Evolutionary conservation across 495 filamentous ascomycete species (phyloP).

Genomic region (Schizothecium vesticola): DNA sequence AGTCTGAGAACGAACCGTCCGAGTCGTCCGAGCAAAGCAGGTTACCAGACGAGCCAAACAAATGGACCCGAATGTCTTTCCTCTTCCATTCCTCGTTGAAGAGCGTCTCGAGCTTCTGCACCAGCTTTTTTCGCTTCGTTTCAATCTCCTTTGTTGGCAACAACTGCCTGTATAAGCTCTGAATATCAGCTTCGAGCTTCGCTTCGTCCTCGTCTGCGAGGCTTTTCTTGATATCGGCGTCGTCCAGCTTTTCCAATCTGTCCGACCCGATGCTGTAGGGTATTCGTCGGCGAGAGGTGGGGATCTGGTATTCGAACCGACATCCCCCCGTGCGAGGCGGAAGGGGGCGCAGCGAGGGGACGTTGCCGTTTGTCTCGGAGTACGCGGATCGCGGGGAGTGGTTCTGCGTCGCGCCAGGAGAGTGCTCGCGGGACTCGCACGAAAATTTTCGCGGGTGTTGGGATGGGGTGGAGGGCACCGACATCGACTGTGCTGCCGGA

Average conservation of each 20-base stretch:
- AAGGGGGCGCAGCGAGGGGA: slow-evolving; percentile 58
- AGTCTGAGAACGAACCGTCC: slow-evolving; percentile 76
- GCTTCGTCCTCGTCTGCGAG: slow-evolving; percentile 70
- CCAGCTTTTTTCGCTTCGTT: slow-evolving; percentile 63
- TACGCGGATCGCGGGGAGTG: slow-evolving; percentile 87
- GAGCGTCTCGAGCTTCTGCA: slow-evolving; percentile 78
- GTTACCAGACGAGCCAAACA: slow-evolving; percentile 97
- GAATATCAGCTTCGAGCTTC: slow-evolving; percentile 74
- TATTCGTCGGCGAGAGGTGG: slow-evolving; percentile 60
- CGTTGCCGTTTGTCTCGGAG: slow-evolving; percentile 73
- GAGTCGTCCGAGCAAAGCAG: slow-evolving; percentile 93
- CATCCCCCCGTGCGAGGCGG: slow-evolving; percentile 54
- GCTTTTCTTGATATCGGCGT: slow-evolving; percentile 56
- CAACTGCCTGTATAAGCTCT: slow-evolving; percentile 76
- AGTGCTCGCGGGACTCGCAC: slow-evolving; percentile 79
- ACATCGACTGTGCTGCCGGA: slow-evolving; percentile 68
- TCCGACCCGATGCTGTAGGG: slow-evolving; percentile 86
- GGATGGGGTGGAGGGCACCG: slow-evolving; percentile 89
- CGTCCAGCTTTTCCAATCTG: slow-evolving; percentile 60
- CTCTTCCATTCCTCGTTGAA: slow-evolving; percentile 90
- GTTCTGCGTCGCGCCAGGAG: slow-evolving; percentile 65
- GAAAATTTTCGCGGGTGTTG: slow-evolving; percentile 81
- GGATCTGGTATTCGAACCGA: slow-evolving; percentile 66
- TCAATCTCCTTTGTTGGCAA: slow-evolving; percentile 78
- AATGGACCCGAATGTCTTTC: slow-evolving; percentile 79